These are phyloP conservation scores for Silene vulgaris DNA, from an alignment of 179 eudicot genomes.

Conservation along the genomic window DNA sequence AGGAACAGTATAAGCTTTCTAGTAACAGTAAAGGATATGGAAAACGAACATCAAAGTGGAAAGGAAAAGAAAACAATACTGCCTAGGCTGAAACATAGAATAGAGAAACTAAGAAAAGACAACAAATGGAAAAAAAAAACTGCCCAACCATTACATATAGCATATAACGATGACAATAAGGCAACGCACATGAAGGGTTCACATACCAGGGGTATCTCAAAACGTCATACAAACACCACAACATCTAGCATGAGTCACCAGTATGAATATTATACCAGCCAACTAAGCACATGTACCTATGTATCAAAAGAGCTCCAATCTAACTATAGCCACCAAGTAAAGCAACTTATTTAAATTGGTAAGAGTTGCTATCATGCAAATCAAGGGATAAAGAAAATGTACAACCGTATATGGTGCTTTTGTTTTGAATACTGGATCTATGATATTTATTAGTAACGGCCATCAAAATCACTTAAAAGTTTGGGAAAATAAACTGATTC, in stretches of 20 bases:
- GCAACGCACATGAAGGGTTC: neutral
- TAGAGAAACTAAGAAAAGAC: constrained; percentile 6
- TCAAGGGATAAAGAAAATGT: neutral
- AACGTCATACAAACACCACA: neutral
- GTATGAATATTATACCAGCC: neutral
- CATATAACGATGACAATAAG: neutral
- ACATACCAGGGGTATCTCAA: neutral
- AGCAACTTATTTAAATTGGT: neutral
- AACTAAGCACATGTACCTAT: constrained; percentile 6
- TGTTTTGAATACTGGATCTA: neutral
- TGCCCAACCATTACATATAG: constrained; percentile 3
- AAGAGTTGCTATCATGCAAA: neutral
- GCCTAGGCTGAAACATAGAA: constrained; percentile 1
- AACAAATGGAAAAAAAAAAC: neutral
- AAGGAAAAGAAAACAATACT: neutral
- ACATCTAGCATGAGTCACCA: constrained; percentile 1
- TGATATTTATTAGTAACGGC: neutral
- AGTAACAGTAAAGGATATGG: neutral
- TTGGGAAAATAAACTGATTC: neutral
- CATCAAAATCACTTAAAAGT: constrained; percentile 12
- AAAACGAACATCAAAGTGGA: neutral
- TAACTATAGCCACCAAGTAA: neutral
- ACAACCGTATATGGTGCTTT: neutral
- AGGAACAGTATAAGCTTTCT: constrained; percentile 13
- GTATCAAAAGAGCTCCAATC: neutral